These are phyloP conservation scores for Prunus fruticosa DNA, from an alignment of 306 rosid genomes.

Conservation along the genomic window DNA sequence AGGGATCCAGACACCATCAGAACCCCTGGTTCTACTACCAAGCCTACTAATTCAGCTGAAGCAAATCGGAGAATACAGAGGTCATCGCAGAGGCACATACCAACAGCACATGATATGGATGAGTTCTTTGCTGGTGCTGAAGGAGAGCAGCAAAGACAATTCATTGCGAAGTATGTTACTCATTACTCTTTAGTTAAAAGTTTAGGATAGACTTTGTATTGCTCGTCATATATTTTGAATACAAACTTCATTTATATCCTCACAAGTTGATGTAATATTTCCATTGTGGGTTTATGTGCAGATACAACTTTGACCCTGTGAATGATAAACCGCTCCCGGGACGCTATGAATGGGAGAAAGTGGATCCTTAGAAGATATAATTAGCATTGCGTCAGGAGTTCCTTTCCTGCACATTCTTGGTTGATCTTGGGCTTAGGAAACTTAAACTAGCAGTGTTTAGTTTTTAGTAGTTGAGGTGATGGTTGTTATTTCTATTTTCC, in stretches of 20 bases:
- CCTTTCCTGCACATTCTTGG: conserved; percentile 38
- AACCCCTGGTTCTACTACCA: conserved; percentile 84
- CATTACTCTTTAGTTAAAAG: background rate
- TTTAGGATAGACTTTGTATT: background rate
- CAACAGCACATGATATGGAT: conserved; percentile 74
- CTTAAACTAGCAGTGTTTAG: conserved; percentile 55
- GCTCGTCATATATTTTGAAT: background rate
- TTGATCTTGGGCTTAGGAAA: conserved; percentile 29
- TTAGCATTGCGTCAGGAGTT: conserved; percentile 41
- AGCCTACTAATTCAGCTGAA: conserved; percentile 55
- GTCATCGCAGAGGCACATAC: conserved; percentile 55
- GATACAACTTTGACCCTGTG: conserved; percentile 95
- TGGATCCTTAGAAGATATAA: conserved; percentile 43
- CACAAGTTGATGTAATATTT: background rate
- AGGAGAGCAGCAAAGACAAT: conserved; percentile 63
- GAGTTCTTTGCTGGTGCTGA: conserved; percentile 76
- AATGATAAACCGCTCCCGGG: conserved; percentile 82
- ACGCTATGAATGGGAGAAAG: conserved; percentile 79
- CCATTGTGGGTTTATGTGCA: conserved; percentile 39
- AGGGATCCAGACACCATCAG: conserved; percentile 57
- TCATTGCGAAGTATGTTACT: conserved; percentile 68
- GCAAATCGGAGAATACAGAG: conserved; percentile 43
- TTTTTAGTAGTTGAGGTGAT: conserved; percentile 64
- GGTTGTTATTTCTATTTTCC: conserved; percentile 87
- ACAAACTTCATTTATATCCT: background rate